These are phyloP conservation scores for Spizellomyces punctatus DNA, from an alignment of 192 early-diverging fungal species.

Conservation along the genomic window DNA sequence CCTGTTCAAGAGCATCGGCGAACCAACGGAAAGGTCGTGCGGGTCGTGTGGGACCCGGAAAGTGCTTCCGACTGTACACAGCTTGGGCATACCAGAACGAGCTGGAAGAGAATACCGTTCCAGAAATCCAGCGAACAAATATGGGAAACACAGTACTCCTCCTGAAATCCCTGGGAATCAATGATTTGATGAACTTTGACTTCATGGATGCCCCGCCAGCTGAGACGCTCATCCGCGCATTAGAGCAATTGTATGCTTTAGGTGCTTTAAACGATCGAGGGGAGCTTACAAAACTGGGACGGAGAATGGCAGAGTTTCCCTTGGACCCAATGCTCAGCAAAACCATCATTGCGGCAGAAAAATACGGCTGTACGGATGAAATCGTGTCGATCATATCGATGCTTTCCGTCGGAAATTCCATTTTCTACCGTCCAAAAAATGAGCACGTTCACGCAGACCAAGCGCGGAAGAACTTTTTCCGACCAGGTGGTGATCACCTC, in stretches of 20 bases:
- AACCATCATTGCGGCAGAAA: constrained; percentile 86
- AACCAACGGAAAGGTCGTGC: constrained; percentile 96
- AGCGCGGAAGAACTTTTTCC: constrained; percentile 84
- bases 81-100: constrained; percentile 91
- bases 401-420: constrained; percentile 72
- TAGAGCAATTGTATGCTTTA: constrained; percentile 94
- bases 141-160: constrained; percentile 88
- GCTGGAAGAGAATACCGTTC: constrained; percentile 91
- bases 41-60: constrained; percentile 93
- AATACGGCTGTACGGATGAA: constrained; percentile 93
- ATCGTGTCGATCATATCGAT: constrained; percentile 89
- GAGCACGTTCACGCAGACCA: constrained; percentile 93
- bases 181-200: constrained; percentile 90
- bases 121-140: constrained; percentile 97
- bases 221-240: constrained; percentile 84
- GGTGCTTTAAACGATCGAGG: constrained; percentile 91
- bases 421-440: constrained; percentile 74
- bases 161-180: constrained; percentile 94
- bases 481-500: constrained; percentile 94
- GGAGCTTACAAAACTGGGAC: constrained; percentile 92
- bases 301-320: constrained; percentile 98
- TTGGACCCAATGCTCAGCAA: constrained; percentile 95
- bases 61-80: constrained; percentile 94
- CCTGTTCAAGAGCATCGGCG: constrained; percentile 89
- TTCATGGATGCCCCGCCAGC: constrained; percentile 98